Base-by-base conservation (phyloP, 1,139 yeast genomes). In the Protomyces inundatus region DNA sequence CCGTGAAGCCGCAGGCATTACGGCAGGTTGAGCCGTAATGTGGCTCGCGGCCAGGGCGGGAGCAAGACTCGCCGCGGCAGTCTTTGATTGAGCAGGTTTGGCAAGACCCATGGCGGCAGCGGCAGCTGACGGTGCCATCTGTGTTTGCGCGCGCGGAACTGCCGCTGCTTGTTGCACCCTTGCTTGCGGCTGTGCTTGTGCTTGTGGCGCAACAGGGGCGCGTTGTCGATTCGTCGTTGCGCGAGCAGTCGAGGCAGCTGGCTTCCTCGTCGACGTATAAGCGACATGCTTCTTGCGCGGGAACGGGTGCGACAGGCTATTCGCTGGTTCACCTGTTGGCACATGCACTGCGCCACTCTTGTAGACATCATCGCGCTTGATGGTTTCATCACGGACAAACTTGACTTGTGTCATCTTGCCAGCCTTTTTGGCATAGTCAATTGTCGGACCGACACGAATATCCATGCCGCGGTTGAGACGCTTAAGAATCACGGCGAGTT, bases 321-420 rank as follows among this genome's bases (percentile, higher is more conserved):
- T 82, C 0, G 89, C 85, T 6, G 97, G 90, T 68, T 83, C 80
- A 7, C 99, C 99, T 54, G 83, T 83, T 54, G 84, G 83, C 12
- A 90, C 97, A 46, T 84, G 85, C 36, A 95, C 93, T 0, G 90
- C 84, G 68, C 96, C 90, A 3, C 97, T 89, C 77, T 93, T 95
- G 77, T 95, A 95, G 10, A 77, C 67, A 74, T 93, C 98, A 55
- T 88, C 81, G 67, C 82, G 73, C 4, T 95, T 90, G 1, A 87
- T 85, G 7, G 84, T 76, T 42, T 78, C 80, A 63, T 86, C 86
- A 55, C 80, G 73, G 55, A 80, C 83, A 70, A 87, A 84, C 74
- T 88, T 91, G 68, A 95, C 87, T 3, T 82, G 75, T 66, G 90
- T 93, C 67, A 81, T 77, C 71, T 78, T 78, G 3, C 96, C 96